Base-by-base conservation (phyloP, 225 moss, liverwort and hornwort species). In the Physcomitrium patens region DNA sequence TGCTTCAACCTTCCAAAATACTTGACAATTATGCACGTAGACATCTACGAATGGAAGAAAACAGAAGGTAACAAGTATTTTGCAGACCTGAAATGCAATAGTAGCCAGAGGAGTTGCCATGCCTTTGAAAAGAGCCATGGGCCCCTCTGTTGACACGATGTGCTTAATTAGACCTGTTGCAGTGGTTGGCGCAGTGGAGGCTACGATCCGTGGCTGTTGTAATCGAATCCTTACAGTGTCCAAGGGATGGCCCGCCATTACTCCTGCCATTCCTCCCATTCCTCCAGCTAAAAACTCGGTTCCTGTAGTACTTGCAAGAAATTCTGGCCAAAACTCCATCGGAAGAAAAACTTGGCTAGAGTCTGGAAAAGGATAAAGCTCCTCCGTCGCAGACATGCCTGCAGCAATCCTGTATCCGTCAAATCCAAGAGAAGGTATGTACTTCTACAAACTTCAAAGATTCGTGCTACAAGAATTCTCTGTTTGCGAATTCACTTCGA, bases 241-340 rank as follows among this genome's bases (percentile, higher is more conserved):
- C 44, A 99, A 80, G 63, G 94, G 97, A 84, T 94, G 97, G 18
- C 97, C 97, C 9, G 94, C 78, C 42, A 99, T 74, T 3, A 99
- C 97, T 42, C 97, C 97, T n/a, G 91, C 94, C 79, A 99, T 94
- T 63, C 97, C 97, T 77, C 94, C 97, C 67, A 93, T 49, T 11
- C 94, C 97, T 48, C 97, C 97, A 62, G 97, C 97, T 28, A 99
- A 63, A 69, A 99, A 99, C 79, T 99, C 97, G 42, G 81, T 87
- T 54, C 97, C 94, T 12, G 94, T 82, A 8, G 92, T 91, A 50
- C 87, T 90, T 22, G 93, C 94, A 23, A 99, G 89, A 80, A 91
- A 94, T 77, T 94, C 93, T 28, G 94, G 94, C 93, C 91, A 94
- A 71, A 93, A 93, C 83, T 99, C 94, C 97, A 94, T 99, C 37